Evolutionary conservation across 148 eudicot species (phyloP).

Genomic region (Amaranthus cruentus): DNA sequence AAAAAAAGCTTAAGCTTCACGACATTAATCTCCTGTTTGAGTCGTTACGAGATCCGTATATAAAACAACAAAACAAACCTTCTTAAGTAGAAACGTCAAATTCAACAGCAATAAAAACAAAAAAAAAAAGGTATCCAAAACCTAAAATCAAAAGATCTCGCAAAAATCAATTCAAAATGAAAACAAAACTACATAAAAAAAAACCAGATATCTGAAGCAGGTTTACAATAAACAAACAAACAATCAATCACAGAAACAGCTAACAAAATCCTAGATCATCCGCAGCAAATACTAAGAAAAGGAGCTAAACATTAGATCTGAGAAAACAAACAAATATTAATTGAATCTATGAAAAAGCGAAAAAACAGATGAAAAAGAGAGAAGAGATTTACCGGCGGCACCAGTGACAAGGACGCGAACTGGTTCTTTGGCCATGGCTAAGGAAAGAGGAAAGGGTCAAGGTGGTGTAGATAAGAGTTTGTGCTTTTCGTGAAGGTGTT

Average conservation of each 20-base stretch:
- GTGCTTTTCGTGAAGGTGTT: background rate
- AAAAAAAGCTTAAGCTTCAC: too few species aligned
- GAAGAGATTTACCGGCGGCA: constrained; percentile 59
- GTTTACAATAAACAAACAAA: background rate
- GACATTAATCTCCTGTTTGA: background rate
- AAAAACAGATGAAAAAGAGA: background rate
- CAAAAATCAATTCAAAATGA: background rate
- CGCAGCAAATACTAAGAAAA: background rate
- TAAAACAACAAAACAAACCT: background rate
- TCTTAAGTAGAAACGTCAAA: background rate
- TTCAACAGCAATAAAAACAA: background rate
- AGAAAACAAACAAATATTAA: background rate
- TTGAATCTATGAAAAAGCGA: background rate
- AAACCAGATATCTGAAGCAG: too few species aligned
- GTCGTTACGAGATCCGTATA: background rate
- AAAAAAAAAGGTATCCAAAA: background rate
- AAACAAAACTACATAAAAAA: too few species aligned
- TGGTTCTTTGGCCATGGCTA: constrained; percentile 55
- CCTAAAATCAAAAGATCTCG: background rate
- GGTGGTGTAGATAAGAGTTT: constrained; percentile 4
- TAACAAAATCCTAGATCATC: background rate
- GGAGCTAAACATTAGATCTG: constrained; percentile 1
- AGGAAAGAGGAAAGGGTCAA: background rate
- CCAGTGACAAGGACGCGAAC: constrained; percentile 77
- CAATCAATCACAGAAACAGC: background rate